phyloP scores from a whole-genome alignment of 352 stramenopile species.

The Pythium biforme region DNA sequence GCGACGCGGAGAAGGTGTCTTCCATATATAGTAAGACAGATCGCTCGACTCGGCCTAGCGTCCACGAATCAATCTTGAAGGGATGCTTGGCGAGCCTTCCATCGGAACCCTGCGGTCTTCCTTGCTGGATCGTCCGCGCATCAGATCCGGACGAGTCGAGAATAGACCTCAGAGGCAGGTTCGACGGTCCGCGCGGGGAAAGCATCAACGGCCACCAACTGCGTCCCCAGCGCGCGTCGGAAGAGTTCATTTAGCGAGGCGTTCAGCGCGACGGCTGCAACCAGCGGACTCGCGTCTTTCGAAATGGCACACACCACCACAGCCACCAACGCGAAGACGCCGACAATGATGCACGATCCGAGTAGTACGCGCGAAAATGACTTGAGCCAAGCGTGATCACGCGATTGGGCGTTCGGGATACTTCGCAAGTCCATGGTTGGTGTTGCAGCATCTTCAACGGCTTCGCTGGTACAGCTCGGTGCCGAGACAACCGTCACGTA shows the following conservation, averaged over 20 bases:
- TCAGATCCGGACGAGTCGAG: no score
- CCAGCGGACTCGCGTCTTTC: background rate
- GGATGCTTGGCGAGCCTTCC: no score
- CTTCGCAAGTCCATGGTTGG: background rate
- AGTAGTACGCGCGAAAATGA: background rate
- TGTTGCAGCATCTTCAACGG: background rate
- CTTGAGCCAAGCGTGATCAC: background rate
- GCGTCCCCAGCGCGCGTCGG: constrained; percentile 11
- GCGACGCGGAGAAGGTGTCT: no score
- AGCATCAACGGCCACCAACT: constrained; percentile 22
- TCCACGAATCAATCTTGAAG: no score
- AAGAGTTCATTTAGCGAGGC: constrained; percentile 44
- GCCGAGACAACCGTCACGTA: background rate
- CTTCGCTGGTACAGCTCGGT: background rate
- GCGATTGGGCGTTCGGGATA: no score
- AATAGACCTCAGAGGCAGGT: background rate
- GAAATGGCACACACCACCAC: background rate
- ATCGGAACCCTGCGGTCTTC: no score
- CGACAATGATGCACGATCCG: background rate
- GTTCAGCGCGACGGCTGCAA: constrained; percentile 41
- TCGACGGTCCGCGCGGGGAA: no score
- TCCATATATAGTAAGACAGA: no score
- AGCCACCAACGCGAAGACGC: background rate
- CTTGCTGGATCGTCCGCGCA: no score
- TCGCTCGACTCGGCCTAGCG: no score